These are phyloP conservation scores for Termitomyces sp. DNA, from an alignment of 1,284 basidiomycete genomes.

Conservation along the genomic window DNA sequence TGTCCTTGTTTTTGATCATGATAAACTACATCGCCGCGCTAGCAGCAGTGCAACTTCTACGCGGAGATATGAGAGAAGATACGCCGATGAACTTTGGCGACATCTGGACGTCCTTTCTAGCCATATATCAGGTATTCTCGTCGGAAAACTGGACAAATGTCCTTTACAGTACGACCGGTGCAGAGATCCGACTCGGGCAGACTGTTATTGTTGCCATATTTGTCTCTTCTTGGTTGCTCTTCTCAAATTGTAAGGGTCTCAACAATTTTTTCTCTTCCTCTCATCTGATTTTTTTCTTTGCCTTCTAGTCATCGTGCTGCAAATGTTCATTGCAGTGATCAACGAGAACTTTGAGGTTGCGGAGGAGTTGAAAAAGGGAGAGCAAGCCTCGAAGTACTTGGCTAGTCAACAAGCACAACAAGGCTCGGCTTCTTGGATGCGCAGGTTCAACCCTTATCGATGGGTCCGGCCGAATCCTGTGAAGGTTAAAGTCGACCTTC, in stretches of 20 bases:
- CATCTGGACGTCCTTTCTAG: constrained; percentile 85
- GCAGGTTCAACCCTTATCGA: constrained; percentile 84
- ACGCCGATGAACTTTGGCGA: constrained; percentile 81
- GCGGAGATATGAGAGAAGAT: constrained; percentile 69
- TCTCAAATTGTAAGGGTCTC: constrained; percentile 77
- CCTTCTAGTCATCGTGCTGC: constrained; percentile 84
- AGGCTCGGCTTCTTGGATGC: constrained; percentile 65
- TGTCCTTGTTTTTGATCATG: constrained; percentile 88
- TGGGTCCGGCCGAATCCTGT: constrained; percentile 75
- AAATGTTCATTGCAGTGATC: constrained; percentile 99
- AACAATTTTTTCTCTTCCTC: constrained; percentile 1
- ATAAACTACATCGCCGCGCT: constrained; percentile 88
- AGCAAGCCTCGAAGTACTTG: constrained; percentile 73
- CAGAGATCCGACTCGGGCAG: constrained; percentile 69
- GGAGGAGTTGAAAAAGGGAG: constrained; percentile 84
- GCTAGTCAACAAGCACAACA: constrained; percentile 49
- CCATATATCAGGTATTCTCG: constrained; percentile 89
- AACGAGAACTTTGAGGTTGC: constrained; percentile 96
- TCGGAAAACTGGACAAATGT: constrained; percentile 93
- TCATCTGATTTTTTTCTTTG: background rate
- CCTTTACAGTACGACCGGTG: constrained; percentile 66
- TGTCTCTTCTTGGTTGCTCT: constrained; percentile 83
- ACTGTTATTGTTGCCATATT: constrained; percentile 74
- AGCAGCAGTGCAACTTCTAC: constrained; percentile 69
- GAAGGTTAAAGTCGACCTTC: constrained; percentile 66